Evolutionary conservation across 495 filamentous ascomycete genomes (phyloP).

Genomic region (Penicillium argentinense): DNA sequence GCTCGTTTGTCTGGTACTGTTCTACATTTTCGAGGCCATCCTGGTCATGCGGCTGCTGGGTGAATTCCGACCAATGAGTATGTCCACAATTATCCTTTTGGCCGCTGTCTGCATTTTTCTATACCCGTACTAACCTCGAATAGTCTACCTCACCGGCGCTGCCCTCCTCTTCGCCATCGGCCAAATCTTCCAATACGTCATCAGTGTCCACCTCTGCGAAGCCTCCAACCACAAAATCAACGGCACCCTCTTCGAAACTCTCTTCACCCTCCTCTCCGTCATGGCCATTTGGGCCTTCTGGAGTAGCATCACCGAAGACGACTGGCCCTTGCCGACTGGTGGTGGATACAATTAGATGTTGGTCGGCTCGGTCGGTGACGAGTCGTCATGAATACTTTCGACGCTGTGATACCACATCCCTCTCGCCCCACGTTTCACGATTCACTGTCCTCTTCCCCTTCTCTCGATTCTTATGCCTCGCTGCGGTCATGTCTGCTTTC

Average conservation of each 20-base stretch:
- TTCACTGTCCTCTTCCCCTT: slow-evolving; percentile 18
- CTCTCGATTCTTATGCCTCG: slow-evolving; percentile 1
- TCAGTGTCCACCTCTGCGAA: slow-evolving; percentile 85
- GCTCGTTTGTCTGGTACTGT: slow-evolving; percentile 80
- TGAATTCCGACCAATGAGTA: slow-evolving; percentile 84
- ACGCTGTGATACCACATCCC: slow-evolving; percentile 33
- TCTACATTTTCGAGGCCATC: slow-evolving; percentile 77
- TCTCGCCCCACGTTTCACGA: slow-evolving; percentile 33
- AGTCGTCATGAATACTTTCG: slow-evolving; percentile 18
- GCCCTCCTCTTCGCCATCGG: slow-evolving; percentile 83
- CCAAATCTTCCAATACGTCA: slow-evolving; percentile 93
- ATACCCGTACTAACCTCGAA: no score
- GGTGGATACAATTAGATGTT: slow-evolving; percentile 46
- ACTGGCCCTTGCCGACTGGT: slow-evolving; percentile 78
- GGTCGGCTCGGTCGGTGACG: slow-evolving; percentile 9
- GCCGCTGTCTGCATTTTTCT: no score
- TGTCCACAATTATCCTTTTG: slow-evolving; percentile 23
- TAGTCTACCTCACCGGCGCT: slow-evolving; percentile 74
- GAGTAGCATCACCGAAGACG: slow-evolving; percentile 98
- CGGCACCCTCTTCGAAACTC: slow-evolving; percentile 87
- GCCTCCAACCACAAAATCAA: slow-evolving; percentile 84
- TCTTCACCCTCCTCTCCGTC: slow-evolving; percentile 85
- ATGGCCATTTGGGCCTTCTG: slow-evolving; percentile 90
- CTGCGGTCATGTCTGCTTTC: slow-evolving; percentile 8
- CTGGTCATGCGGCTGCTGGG: slow-evolving; percentile 83